Conservation (phyloP, 805 yeast genomes). For the Lipomyces sp. region DNA sequence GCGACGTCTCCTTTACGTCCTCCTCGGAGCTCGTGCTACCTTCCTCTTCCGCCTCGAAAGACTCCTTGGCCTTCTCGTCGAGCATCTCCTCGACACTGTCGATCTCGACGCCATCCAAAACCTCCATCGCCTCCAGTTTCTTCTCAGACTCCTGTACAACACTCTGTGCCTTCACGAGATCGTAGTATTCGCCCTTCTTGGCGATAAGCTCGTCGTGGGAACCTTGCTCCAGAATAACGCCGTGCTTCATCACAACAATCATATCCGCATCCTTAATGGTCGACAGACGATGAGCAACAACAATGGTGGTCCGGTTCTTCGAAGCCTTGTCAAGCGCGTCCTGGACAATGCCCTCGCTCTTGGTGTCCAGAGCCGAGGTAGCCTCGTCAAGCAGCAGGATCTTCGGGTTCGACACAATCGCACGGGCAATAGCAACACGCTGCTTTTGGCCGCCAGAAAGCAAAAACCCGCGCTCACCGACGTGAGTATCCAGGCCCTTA, state of each 20-base stretch:
- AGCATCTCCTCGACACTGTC: constrained; percentile 16
- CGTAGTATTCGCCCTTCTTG: constrained; percentile 31
- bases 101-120: constrained; percentile 16
- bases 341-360: constrained; percentile 59
- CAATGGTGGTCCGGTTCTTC: constrained; percentile 45
- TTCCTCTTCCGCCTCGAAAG: constrained; percentile 6
- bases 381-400: constrained; percentile 62
- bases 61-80: constrained; percentile 19
- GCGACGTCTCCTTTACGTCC: constrained; percentile 13
- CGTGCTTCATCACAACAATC: constrained; percentile 45
- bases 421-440: constrained; percentile 60
- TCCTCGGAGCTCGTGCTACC: constrained; percentile 22
- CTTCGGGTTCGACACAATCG: constrained; percentile 54
- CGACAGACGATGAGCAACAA: constrained; percentile 51
- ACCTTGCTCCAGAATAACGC: constrained; percentile 47
- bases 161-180: constrained; percentile 34
- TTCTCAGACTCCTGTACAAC: constrained; percentile 22
- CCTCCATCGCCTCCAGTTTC: constrained; percentile 11
- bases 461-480: constrained; percentile 58
- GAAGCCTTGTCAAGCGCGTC: constrained; percentile 44
- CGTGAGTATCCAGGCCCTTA: constrained; percentile 45
- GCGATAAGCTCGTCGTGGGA: constrained; percentile 36
- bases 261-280: constrained; percentile 50
- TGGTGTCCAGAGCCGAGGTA: constrained; percentile 62
- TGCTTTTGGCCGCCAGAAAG: constrained; percentile 69